Conservation (phyloP, 164 flowering plant species). For the Chloranthus sessilifolius region DNA sequence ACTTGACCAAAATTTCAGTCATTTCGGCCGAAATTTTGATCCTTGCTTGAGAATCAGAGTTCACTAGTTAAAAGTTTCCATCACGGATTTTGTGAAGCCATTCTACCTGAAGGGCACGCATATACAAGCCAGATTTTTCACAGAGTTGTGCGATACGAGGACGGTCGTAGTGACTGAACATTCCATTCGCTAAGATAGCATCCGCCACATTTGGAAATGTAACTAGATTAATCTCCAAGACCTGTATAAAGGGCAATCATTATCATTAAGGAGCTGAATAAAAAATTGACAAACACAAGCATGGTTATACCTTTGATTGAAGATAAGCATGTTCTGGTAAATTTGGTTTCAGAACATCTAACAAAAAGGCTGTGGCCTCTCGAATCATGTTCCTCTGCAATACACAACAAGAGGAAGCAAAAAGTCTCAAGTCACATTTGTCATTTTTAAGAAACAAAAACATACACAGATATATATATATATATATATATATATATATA, state of each 20-base stretch:
- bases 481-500: no score
- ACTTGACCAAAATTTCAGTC: no score
- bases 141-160: constrained; percentile 98
- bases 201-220: constrained; percentile 99
- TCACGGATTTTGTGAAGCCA: no score
- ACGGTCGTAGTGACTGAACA: constrained; percentile 98
- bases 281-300: background rate
- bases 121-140: constrained; percentile 93
- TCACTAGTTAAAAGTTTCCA: no score
- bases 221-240: constrained; percentile 92
- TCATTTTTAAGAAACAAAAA: no score
- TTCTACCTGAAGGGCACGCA: constrained; percentile 83
- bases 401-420: no score
- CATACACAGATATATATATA: no score
- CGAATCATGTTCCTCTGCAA: constrained; percentile 77
- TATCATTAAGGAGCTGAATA: constrained; percentile 3
- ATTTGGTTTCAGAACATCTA: constrained; percentile 83
- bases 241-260: constrained; percentile 41
- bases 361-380: constrained; percentile 78
- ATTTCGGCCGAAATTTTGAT: no score
- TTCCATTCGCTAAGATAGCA: constrained; percentile 98
- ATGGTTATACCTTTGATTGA: constrained; percentile 63
- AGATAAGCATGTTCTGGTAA: constrained; percentile 69
- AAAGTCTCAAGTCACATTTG: no score
- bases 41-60: no score